These are phyloP conservation scores for Neocatenulostroma microsporum DNA, from an alignment of 2,329 filamentous ascomycete genomes.

Conservation along the genomic window DNA sequence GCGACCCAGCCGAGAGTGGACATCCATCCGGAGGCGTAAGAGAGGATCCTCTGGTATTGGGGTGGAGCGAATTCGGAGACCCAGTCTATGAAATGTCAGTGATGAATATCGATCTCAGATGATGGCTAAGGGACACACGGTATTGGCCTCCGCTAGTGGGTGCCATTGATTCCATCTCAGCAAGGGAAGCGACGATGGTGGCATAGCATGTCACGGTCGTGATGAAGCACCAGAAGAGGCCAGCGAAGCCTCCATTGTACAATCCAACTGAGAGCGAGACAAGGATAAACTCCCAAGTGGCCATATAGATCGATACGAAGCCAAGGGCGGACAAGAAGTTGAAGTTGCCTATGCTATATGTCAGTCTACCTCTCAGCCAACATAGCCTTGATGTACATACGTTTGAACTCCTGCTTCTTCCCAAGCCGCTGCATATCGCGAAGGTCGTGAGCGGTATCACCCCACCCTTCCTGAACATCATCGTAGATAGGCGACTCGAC, in stretches of 20 bases:
- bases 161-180: slow-evolving; percentile 29
- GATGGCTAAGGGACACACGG: neutral
- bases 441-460: slow-evolving; percentile 29
- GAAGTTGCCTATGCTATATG: no score
- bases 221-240: slow-evolving; percentile 23
- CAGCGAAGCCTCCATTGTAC: slow-evolving; percentile 22
- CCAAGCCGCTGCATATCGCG: slow-evolving; percentile 44
- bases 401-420: slow-evolving; percentile 43
- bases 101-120: no score
- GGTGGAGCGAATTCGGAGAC: slow-evolving; percentile 36
- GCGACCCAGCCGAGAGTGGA: neutral
- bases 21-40: slow-evolving; percentile 33
- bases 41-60: slow-evolving; percentile 35
- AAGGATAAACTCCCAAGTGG: slow-evolving; percentile 46
- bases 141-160: slow-evolving; percentile 23
- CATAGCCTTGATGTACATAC: no score
- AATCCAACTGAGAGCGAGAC: slow-evolving; percentile 24
- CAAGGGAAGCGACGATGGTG: slow-evolving; percentile 26
- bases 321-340: slow-evolving; percentile 44
- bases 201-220: slow-evolving; percentile 25
- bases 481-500: no score
- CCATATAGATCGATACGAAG: slow-evolving; percentile 45
- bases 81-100: slow-evolving; percentile 13
- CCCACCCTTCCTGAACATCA: no score
- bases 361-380: no score